Evolutionary conservation across 208 protist species (phyloP).

Genomic region (Trypanosoma cruzi): DNA sequence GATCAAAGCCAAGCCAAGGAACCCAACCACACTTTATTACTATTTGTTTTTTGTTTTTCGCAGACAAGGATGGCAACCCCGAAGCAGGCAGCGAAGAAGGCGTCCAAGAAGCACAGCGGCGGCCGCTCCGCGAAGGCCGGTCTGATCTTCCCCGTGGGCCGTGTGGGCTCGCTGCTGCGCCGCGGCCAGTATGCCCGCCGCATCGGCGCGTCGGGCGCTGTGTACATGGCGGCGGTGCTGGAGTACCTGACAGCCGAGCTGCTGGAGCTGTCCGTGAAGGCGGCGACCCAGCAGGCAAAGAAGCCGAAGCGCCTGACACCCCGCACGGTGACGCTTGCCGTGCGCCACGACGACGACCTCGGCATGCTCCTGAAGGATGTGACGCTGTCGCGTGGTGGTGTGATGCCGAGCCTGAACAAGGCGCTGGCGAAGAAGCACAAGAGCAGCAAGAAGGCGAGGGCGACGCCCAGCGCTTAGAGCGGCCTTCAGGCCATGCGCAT

Average conservation of each 20-base stretch:
- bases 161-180: slow-evolving; percentile 96
- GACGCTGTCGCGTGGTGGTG: slow-evolving; percentile 77
- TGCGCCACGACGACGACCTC: slow-evolving; percentile 85
- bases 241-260: slow-evolving; percentile 96
- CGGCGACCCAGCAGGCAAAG: slow-evolving; percentile 64
- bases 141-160: slow-evolving; percentile 99
- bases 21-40: too few relatives aligned
- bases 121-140: slow-evolving; percentile 95
- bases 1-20: too few relatives aligned
- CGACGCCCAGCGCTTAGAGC: slow-evolving; percentile 56
- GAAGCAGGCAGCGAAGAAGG: slow-evolving; percentile 67
- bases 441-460: slow-evolving; percentile 57
- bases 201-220: slow-evolving; percentile 97
- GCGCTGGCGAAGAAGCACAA: slow-evolving; percentile 82
- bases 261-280: slow-evolving; percentile 85
- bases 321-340: slow-evolving; percentile 72
- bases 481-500: too few relatives aligned
- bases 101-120: slow-evolving; percentile 63
- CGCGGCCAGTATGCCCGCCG: slow-evolving; percentile 96
- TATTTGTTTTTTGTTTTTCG: slow-evolving; percentile 1
- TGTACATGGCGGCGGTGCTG: slow-evolving; percentile 99
- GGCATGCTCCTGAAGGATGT: slow-evolving; percentile 65
- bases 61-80: slow-evolving; percentile 56
- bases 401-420: slow-evolving; percentile 85
- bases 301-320: slow-evolving; percentile 72